Evolutionary conservation across 345 rosid species (phyloP).

Genomic region (Bruguiera gymnorhiza): DNA sequence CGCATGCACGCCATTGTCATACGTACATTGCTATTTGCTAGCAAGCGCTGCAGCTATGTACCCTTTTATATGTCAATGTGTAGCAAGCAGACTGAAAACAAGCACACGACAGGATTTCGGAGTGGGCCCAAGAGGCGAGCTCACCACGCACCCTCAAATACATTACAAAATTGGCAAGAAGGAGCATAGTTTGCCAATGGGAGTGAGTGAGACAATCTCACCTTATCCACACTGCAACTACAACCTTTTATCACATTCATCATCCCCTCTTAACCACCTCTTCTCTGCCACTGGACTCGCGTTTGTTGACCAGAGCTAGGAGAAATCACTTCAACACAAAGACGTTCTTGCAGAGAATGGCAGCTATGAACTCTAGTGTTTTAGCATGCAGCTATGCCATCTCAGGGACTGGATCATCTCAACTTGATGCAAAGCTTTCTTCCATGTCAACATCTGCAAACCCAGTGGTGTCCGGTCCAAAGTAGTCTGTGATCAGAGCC

Average conservation of each 20-base stretch:
- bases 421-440: conserved; percentile 55
- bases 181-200: conserved; percentile 48
- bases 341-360: conserved; percentile 36
- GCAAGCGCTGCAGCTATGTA: not conserved
- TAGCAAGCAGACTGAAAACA: conserved; percentile 5
- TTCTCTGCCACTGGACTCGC: not conserved
- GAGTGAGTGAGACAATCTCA: conserved; percentile 76
- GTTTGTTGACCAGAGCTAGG: not conserved
- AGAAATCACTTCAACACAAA: not conserved
- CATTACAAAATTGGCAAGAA: not conserved
- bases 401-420: conserved; percentile 59
- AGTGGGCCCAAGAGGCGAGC: conserved; percentile 37
- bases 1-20: too few relatives aligned
- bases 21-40: not conserved
- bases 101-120: conserved; percentile 18
- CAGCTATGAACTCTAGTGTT: conserved; percentile 80
- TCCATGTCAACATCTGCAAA: conserved; percentile 36
- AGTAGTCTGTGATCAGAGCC: conserved; percentile 61
- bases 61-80: not conserved
- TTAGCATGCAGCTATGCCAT: conserved; percentile 74
- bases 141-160: conserved; percentile 24
- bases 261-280: conserved; percentile 25
- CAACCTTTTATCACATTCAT: conserved; percentile 50
- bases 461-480: conserved; percentile 40
- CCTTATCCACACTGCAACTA: conserved; percentile 94